Base-by-base conservation (phyloP, 2,329 filamentous ascomycete species). In the Aspergillus fumigatiaffinis region DNA sequence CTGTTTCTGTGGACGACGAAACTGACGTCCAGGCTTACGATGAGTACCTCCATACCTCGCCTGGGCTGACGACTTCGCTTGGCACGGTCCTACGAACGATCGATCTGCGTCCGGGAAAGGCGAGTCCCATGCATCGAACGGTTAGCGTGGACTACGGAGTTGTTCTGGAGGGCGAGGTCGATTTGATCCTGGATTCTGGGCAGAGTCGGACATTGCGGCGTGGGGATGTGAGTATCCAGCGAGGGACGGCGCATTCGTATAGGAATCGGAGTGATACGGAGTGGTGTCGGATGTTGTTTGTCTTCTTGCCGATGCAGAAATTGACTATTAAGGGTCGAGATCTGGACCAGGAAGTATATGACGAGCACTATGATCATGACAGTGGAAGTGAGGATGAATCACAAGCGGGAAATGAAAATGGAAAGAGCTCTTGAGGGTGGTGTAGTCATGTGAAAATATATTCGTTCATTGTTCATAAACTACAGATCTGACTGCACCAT, bases 171-270 rank as follows among this genome's bases (percentile, higher is more conserved):
- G 81, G 81, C 4, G 73, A 73, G 60, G 66, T 82, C 21, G 78
- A 81, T 57, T 67, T 82, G 62, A 56, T 77, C 3, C 71, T 83
- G 5, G 80, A 81, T 58, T 74, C 74, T 12, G 81, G 81, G 1
- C 77, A 77, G 58, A 71, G 66, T 52, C 73, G 72, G 54, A 56
- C 70, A 28, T 69, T 84, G 73, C 68, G 68, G 53, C 69, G 74
- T 12, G 81, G 81, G 5, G 80, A 84, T 64, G 69, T 82, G n/a
- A 76, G 76, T n/a, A 76, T 84, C 25, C 80, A 83, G 69, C 70
- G 81, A 50, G 80, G 76, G 0, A 71, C 70, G 7, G 67, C 63
- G 3, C 70, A 72, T 66, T 67, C 67, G 0, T 71, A 61, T 61
- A 58, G 61, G 1, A 72, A 72, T 57, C 58, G 63, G 4, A 70